Conservation (phyloP, 257 asterid genomes). For the Gardenia jasminoides region DNA sequence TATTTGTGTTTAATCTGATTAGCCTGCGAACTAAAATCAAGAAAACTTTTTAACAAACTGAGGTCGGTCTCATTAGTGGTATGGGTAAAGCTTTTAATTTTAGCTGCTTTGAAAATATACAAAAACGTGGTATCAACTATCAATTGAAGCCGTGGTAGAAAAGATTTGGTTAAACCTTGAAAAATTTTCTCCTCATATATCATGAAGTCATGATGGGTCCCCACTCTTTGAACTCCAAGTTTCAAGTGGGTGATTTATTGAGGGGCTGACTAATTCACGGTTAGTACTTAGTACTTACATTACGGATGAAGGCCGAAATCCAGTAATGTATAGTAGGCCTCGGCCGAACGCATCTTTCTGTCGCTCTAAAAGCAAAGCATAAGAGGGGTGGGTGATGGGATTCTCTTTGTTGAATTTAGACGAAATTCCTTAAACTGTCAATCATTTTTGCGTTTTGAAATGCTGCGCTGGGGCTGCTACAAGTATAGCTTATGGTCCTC, state of each 20-base stretch:
- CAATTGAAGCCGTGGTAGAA: no score
- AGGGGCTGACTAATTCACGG: constrained; percentile 4
- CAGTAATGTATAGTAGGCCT: background rate
- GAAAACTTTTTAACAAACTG: no score
- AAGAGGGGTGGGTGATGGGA: background rate
- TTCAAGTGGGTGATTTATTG: background rate
- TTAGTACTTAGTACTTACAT: background rate
- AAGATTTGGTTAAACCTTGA: no score
- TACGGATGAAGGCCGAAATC: background rate
- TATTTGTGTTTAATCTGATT: no score
- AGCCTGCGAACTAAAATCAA: no score
- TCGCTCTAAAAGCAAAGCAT: background rate
- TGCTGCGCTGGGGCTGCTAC: constrained; percentile 14
- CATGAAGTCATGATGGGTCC: constrained; percentile 6
- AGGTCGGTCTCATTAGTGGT: no score
- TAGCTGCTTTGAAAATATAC: no score
- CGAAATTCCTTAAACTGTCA: background rate
- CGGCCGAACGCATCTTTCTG: background rate
- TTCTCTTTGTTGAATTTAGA: background rate
- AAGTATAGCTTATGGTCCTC: constrained; percentile 14
- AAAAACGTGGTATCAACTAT: no score
- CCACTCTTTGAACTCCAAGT: constrained; percentile 26
- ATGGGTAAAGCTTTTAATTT: no score
- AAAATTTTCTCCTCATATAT: no score
- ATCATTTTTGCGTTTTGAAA: background rate